Percentiles rank a stretch among this genome's conserved stretches.
Evolutionary conservation across 177 flowering plant species (phyloP).

Genomic region (Vitis hybrid): DNA sequence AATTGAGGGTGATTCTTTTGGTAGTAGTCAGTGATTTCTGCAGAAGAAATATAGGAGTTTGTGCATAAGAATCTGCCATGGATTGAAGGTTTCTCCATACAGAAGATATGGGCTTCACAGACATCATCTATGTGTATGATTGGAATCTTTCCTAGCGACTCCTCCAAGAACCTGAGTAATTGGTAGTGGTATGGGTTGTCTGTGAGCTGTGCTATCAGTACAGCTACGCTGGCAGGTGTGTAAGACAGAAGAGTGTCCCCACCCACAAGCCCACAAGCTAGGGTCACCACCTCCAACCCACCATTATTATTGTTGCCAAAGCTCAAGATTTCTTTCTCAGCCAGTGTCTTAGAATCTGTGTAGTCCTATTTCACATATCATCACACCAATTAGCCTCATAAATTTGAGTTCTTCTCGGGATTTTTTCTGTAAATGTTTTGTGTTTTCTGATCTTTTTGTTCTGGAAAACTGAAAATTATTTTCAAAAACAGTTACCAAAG

Average conservation of each 20-base stretch:
- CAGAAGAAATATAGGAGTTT: constrained; percentile 5
- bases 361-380: constrained; percentile 16
- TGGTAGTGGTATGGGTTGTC: neutral
- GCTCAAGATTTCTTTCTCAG: constrained; percentile 30
- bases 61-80: constrained; percentile 40
- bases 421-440: too few relatives aligned
- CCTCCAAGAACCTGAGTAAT: constrained; percentile 14
- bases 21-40: constrained; percentile 10
- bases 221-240: neutral
- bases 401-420: too few relatives aligned
- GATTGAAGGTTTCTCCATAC: constrained; percentile 29
- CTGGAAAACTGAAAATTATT: too few relatives aligned
- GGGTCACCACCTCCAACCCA: constrained; percentile 24
- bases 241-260: constrained; percentile 23
- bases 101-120: constrained; percentile 38
- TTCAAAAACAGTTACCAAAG: too few relatives aligned
- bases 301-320: neutral
- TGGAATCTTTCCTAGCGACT: constrained; percentile 25
- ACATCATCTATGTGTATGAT: constrained; percentile 28
- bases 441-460: too few relatives aligned
- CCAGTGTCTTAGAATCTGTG: constrained; percentile 17
- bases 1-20: constrained; percentile 1
- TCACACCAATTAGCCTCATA: too few relatives aligned
- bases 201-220: constrained; percentile 11
- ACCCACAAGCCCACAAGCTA: constrained; percentile 26